Conservation (phyloP, 2,329 filamentous ascomycete genomes). For the Teratosphaeria epicoccoides region DNA sequence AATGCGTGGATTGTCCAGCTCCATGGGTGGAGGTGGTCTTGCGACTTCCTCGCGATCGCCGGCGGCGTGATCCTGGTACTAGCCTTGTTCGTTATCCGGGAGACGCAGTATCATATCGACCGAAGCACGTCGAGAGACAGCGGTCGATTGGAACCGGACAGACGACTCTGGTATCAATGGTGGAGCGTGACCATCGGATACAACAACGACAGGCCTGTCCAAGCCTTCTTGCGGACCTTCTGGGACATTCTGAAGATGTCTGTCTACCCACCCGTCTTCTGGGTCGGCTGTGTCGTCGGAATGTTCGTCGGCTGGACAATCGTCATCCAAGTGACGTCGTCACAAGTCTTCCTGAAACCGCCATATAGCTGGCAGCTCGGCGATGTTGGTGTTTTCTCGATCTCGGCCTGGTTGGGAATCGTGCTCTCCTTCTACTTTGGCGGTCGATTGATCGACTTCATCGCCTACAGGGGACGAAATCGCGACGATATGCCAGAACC, state of each 20-base stretch:
- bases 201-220: slow-evolving; percentile 8
- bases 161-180: slow-evolving; percentile 8
- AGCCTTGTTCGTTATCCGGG: slow-evolving; percentile 17
- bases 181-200: slow-evolving; percentile 11
- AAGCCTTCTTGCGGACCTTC: slow-evolving; percentile 10
- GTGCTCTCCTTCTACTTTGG: slow-evolving; percentile 16
- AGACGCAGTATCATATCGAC: slow-evolving; percentile 15
- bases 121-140: slow-evolving; percentile 1
- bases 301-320: slow-evolving; percentile 21
- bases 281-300: slow-evolving; percentile 12
- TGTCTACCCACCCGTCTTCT: slow-evolving; percentile 17
- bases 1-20: slow-evolving; percentile 20
- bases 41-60: slow-evolving; percentile 19
- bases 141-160: slow-evolving; percentile 1
- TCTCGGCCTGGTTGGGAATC: slow-evolving; percentile 16
- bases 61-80: slow-evolving; percentile 16
- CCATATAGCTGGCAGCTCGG: slow-evolving; percentile 14
- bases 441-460: slow-evolving; percentile 21
- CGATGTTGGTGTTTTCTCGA: slow-evolving; percentile 14
- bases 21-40: slow-evolving; percentile 19
- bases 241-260: slow-evolving; percentile 16
- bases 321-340: slow-evolving; percentile 16
- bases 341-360: slow-evolving; percentile 12
- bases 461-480: slow-evolving; percentile 19
- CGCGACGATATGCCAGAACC: slow-evolving; percentile 13